Conservation (phyloP, 208 protist species). For the Endotrypanum monterogeii region DNA sequence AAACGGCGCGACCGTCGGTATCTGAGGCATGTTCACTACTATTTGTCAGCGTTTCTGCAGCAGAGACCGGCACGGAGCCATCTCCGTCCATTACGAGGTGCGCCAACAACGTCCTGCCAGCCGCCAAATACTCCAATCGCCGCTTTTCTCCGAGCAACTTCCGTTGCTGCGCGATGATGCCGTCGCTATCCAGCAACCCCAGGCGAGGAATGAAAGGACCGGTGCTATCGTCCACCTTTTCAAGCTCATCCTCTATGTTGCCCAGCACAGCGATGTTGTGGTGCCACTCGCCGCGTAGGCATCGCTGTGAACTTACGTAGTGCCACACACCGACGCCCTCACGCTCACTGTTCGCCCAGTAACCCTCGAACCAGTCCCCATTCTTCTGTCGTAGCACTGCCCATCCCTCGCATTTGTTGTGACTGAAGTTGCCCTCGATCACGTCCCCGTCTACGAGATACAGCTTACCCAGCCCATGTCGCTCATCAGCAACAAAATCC, state of each 20-base stretch:
- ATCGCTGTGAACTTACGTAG: conserved; percentile 73
- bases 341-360: conserved; percentile 76
- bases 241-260: conserved; percentile 73
- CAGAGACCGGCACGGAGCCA: background rate
- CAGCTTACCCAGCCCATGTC: conserved; percentile 75
- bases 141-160: conserved; percentile 70
- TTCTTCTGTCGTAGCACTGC: conserved; percentile 61
- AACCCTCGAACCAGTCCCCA: conserved; percentile 90
- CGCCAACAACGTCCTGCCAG: conserved; percentile 57
- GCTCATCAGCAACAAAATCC: conserved; percentile 65
- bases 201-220: conserved; percentile 84
- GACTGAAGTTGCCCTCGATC: conserved; percentile 77
- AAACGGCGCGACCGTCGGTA: conserved; percentile 3
- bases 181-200: conserved; percentile 61
- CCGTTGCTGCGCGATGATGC: conserved; percentile 63
- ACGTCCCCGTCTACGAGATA: conserved; percentile 84
- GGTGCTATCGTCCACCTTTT: conserved; percentile 53
- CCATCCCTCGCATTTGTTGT: conserved; percentile 73
- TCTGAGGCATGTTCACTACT: background rate
- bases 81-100: conserved; percentile 26
- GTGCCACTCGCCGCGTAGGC: conserved; percentile 84
- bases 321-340: conserved; percentile 90
- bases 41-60: background rate
- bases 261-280: conserved; percentile 79
- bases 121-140: conserved; percentile 43